Evolutionary conservation across 768 basidiomycete species (phyloP).

Genomic region (Cytidiella melzeri): DNA sequence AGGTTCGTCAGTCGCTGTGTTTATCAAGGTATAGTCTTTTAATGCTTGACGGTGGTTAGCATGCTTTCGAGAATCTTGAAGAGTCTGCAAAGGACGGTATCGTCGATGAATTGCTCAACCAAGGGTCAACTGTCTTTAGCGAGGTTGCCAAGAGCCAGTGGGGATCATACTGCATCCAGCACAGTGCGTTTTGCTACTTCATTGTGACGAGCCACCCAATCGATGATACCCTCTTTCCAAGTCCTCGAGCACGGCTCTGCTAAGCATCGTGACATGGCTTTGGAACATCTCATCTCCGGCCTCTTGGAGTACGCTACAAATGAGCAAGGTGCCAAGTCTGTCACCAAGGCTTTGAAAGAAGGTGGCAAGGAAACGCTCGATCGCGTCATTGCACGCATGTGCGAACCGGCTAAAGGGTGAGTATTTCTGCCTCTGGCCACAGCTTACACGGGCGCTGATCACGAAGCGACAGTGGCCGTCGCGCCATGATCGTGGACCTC

Average conservation of each 20-base stretch:
- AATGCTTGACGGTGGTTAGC: conserved; percentile 34
- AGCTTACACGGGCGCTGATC: conserved; percentile 19
- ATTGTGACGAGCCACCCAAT: background rate
- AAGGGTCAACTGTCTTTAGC: conserved; percentile 58
- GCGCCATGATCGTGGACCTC: conserved; percentile 83
- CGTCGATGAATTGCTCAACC: conserved; percentile 75
- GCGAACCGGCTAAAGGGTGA: conserved; percentile 79
- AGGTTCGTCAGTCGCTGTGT: conserved; percentile 38
- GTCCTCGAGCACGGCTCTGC: conserved; percentile 83
- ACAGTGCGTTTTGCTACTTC: conserved; percentile 49
- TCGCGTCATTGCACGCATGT: conserved; percentile 73
- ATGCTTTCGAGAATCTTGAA: conserved; percentile 82
- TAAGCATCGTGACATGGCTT: conserved; percentile 65
- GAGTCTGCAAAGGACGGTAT: conserved; percentile 80
- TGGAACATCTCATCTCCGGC: conserved; percentile 74
- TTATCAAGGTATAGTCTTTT: background rate
- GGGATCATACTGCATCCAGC: conserved; percentile 85
- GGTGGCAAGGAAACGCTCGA: conserved; percentile 73
- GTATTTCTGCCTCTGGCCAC: conserved; percentile 10
- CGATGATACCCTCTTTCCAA: conserved; percentile 24
- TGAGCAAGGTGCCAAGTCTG: conserved; percentile 84
- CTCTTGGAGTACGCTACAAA: conserved; percentile 74
- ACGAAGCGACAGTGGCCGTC: conserved; percentile 38
- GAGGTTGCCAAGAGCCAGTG: conserved; percentile 85
- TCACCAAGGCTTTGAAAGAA: conserved; percentile 83